Percentiles rank a stretch among this genome's conserved stretches.
Conservation (phyloP, 1,284 basidiomycete species). For the Pterula multifida region DNA sequence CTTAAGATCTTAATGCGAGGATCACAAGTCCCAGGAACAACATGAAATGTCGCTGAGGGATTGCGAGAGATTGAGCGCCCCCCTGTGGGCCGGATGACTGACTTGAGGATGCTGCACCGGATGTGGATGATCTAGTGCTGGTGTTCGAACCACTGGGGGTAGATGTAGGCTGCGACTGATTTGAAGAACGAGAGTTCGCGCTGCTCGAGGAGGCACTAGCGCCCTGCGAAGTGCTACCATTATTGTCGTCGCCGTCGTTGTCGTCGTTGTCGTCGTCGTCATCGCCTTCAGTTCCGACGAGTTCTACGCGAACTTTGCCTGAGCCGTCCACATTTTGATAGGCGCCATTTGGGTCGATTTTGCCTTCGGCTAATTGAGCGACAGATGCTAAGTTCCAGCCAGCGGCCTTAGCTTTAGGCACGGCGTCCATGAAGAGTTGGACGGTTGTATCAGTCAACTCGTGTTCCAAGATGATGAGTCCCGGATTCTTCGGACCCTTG, state of each 20-base stretch:
- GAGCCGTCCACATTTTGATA: constrained; percentile 43
- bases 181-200: not conserved
- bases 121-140: not conserved
- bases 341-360: constrained; percentile 13
- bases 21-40: no score
- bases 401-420: constrained; percentile 47
- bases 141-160: not conserved
- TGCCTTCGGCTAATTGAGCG: constrained; percentile 31
- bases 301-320: not conserved
- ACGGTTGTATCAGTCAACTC: constrained; percentile 59
- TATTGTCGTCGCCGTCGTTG: not conserved
- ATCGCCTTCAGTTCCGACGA: not conserved
- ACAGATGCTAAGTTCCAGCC: constrained; percentile 59
- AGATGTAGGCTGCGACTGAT: not conserved
- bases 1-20: no score
- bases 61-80: no score
- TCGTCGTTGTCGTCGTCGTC: not conserved
- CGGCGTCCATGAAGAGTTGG: constrained; percentile 57
- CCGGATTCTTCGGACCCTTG: constrained; percentile 43
- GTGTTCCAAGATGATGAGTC: constrained; percentile 77
- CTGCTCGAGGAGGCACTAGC: not conserved
- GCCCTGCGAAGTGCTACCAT: not conserved
- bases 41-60: no score
- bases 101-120: no score
- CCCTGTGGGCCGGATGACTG: no score